Conservation (phyloP, 306 rosid species). For the Begonia loranthoides region DNA sequence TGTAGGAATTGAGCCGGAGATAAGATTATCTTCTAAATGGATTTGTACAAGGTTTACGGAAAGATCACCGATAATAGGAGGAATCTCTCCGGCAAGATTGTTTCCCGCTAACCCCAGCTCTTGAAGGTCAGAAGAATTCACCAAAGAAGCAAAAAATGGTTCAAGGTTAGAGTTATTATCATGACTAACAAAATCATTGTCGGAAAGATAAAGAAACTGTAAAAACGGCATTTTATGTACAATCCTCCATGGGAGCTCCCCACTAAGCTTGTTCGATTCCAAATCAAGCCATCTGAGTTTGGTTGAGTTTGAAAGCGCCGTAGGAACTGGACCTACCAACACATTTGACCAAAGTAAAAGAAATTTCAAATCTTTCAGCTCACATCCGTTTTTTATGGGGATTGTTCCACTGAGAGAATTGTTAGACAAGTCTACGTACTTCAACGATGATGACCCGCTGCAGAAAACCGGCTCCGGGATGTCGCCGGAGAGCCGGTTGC, state of each 20-base stretch:
- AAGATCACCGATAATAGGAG: constrained; percentile 64
- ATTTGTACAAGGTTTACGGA: constrained; percentile 44
- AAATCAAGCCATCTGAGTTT: constrained; percentile 75
- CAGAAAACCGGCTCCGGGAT: constrained; percentile 63
- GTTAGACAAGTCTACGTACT: constrained; percentile 68
- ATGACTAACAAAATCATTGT: constrained; percentile 61
- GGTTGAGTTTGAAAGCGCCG: constrained; percentile 56
- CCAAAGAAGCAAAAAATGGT: constrained; percentile 61
- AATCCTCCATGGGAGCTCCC: constrained; percentile 52
- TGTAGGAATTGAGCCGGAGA: constrained; percentile 65
- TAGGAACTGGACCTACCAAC: constrained; percentile 49
- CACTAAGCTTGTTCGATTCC: constrained; percentile 53
- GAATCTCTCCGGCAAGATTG: constrained; percentile 59
- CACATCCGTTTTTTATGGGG: constrained; percentile 43
- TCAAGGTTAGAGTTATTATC: constrained; percentile 70
- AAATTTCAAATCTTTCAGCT: constrained; percentile 39
- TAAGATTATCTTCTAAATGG: constrained; percentile 50
- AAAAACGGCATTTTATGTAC: constrained; percentile 35
- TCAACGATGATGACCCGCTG: constrained; percentile 44
- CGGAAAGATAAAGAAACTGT: constrained; percentile 67
- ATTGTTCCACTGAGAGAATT: constrained; percentile 57
- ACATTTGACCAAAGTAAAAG: constrained; percentile 78
- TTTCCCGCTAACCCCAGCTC: constrained; percentile 85
- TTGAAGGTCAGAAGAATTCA: constrained; percentile 42
- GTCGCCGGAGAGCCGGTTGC: constrained; percentile 49